A percentile compares a stretch with the other conserved stretches of the same genome.
phyloP scores from a whole-genome alignment of 1,284 basidiomycete species.

The Ganoderma resinaceum region DNA sequence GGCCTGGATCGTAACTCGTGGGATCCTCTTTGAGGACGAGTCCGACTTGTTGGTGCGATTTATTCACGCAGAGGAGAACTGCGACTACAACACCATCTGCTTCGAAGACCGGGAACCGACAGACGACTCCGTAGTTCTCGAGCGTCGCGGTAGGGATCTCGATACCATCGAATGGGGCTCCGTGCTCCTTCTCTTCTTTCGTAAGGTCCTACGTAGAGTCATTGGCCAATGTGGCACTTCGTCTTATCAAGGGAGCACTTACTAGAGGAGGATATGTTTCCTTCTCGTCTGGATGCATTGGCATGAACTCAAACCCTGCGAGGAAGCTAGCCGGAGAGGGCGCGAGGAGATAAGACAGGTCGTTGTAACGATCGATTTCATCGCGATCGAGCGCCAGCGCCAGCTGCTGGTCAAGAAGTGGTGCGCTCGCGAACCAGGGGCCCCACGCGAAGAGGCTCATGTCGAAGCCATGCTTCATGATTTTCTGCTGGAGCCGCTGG shows the following conservation, averaged over 20 bases:
- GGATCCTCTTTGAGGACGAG: background rate
- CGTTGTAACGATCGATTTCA: background rate
- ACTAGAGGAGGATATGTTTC: background rate
- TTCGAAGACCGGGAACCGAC: background rate
- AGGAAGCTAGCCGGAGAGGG: conserved; percentile 1
- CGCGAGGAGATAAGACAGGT: background rate
- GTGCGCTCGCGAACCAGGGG: background rate
- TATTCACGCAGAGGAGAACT: background rate
- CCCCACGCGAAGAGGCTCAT: conserved; percentile 2
- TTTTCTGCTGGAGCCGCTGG: conserved; percentile 6
- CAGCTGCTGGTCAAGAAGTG: background rate
- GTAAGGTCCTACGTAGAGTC: background rate
- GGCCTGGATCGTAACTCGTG: background rate
- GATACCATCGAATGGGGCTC: background rate
- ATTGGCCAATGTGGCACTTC: background rate
- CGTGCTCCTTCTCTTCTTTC: background rate
- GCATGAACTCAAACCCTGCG: background rate
- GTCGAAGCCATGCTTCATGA: conserved; percentile 8
- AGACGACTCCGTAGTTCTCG: background rate
- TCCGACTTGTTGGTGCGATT: background rate
- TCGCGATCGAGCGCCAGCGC: background rate
- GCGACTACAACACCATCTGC: background rate
- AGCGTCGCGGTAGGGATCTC: background rate
- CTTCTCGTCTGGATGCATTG: background rate
- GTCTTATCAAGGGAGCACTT: background rate